Percentiles rank a stretch among this genome's conserved stretches.
Evolutionary conservation across 176 grass and related monocot genomes (phyloP).

Genomic region (Hsuehochloa calcarea): DNA sequence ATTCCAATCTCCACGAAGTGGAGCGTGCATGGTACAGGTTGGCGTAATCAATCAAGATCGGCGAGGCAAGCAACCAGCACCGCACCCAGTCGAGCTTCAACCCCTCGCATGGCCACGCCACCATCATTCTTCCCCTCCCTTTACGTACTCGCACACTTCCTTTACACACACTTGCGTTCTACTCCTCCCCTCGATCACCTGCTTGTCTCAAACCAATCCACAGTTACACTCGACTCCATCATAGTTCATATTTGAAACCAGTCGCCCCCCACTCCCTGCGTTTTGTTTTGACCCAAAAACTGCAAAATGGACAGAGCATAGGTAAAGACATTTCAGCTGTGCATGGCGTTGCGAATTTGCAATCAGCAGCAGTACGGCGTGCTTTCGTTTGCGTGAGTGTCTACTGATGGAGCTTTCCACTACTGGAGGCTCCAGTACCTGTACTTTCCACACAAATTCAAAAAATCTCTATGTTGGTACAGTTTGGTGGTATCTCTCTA

Average conservation of each 20-base stretch:
- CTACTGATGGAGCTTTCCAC: not conserved
- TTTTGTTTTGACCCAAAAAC: not conserved
- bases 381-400: not conserved
- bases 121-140: constrained; percentile 18
- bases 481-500: not conserved
- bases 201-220: not conserved
- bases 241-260: not conserved
- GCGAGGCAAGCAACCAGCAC: constrained; percentile 12
- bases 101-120: constrained; percentile 17
- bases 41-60: not conserved
- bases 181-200: not conserved
- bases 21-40: not conserved
- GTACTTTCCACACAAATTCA: not conserved
- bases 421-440: not conserved
- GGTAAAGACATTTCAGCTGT: not conserved
- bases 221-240: not conserved
- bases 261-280: not conserved
- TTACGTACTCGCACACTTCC: constrained; percentile 10
- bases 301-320: not conserved
- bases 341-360: not conserved
- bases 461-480: not conserved
- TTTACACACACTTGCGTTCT: not conserved
- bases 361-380: not conserved
- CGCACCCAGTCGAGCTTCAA: not conserved
- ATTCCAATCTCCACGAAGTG: not conserved